Conservation (phyloP, 352 stramenopile species). For the Sclerospora graminicola region DNA sequence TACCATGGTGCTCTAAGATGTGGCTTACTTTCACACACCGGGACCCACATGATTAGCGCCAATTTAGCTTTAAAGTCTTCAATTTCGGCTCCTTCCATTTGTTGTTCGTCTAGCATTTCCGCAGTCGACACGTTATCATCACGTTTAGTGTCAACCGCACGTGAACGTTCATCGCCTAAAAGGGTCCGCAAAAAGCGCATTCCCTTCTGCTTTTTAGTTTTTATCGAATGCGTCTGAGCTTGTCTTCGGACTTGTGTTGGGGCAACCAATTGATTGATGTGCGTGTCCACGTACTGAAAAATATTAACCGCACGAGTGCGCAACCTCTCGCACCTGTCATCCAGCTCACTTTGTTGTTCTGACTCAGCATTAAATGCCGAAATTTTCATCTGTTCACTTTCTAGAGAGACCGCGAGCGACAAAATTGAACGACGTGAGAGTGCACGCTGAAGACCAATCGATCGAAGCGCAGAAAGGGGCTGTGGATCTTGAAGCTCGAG, state of each 20-base stretch:
- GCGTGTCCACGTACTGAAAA: conserved; percentile 55
- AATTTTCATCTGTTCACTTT: conserved; percentile 39
- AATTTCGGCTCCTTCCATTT: conserved; percentile 35
- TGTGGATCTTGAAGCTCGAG: conserved; percentile 44
- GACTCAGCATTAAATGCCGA: conserved; percentile 1
- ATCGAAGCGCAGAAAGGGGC: conserved; percentile 41
- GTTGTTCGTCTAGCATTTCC: conserved; percentile 25
- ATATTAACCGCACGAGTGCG: conserved; percentile 33
- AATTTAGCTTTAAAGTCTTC: conserved; percentile 54
- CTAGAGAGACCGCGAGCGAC: conserved; percentile 44
- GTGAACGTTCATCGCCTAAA: conserved; percentile 25
- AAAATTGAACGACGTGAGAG: conserved; percentile 55
- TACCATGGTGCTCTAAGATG: conserved; percentile 32
- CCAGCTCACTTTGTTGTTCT: conserved; percentile 5
- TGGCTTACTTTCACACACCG: conserved; percentile 30
- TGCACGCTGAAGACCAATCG: conserved; percentile 53
- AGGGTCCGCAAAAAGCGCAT: conserved; percentile 46
- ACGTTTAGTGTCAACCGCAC: conserved; percentile 1
- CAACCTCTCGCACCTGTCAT: conserved; percentile 18
- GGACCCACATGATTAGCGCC: conserved; percentile 45
- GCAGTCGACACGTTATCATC: neutral
- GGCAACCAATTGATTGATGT: conserved; percentile 43
- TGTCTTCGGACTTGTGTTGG: conserved; percentile 10
- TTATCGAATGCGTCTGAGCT: conserved; percentile 17
- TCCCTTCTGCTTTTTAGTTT: conserved; percentile 39